Percentiles rank a stretch among this genome's conserved stretches.
These are phyloP conservation scores for Wallacemonas sp. DNA, from an alignment of 208 protist genomes.

Conservation along the genomic window DNA sequence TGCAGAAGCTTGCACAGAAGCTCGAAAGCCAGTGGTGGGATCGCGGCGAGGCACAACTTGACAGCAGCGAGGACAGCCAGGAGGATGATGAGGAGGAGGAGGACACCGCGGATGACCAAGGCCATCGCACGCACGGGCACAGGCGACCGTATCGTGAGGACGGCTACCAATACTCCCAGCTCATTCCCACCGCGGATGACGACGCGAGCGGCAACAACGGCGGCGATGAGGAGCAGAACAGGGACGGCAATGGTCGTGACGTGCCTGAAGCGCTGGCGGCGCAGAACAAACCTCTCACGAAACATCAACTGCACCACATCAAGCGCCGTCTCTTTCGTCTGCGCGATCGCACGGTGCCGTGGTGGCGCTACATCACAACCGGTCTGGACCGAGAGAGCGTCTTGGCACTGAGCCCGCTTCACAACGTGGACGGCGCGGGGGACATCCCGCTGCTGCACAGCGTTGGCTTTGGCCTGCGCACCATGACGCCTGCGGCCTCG, in stretches of 20 bases:
- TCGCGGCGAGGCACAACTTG: background rate
- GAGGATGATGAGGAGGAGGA: constrained; percentile 17
- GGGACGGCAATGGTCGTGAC: background rate
- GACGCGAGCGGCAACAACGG: background rate
- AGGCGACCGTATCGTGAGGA: background rate
- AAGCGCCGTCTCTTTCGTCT: constrained; percentile 49
- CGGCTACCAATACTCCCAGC: constrained; percentile 10
- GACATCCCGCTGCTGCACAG: constrained; percentile 71
- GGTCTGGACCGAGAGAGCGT: constrained; percentile 52
- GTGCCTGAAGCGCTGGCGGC: background rate
- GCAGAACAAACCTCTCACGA: background rate
- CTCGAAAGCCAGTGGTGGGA: constrained; percentile 19
- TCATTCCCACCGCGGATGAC: background rate
- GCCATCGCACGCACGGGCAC: background rate
- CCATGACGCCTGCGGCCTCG: constrained; percentile 23
- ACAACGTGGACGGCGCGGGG: constrained; percentile 36
- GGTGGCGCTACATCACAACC: constrained; percentile 85
- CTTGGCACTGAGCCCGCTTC: constrained; percentile 53
- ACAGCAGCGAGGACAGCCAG: constrained; percentile 23
- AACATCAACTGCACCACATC: constrained; percentile 9
- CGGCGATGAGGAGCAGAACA: constrained; percentile 1
- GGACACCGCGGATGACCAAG: background rate
- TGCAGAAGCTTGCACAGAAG: background rate
- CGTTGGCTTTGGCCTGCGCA: constrained; percentile 65
- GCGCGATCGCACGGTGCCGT: constrained; percentile 55